Conservation (phyloP, 2,329 filamentous ascomycete genomes). For the Cladosporium halotolerans region DNA sequence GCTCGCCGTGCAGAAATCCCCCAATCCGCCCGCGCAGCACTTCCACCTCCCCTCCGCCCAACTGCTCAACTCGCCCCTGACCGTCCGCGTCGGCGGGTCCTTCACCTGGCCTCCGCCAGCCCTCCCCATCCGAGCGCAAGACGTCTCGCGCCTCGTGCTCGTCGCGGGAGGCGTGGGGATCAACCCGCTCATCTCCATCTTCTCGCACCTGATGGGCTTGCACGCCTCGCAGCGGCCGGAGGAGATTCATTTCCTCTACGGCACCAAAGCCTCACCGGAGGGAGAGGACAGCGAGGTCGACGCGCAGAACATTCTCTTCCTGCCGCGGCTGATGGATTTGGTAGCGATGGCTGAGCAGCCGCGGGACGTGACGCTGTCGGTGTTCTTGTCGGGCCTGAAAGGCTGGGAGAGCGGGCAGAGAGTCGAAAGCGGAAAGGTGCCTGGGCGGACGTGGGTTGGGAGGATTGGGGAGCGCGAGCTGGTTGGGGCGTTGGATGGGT, state of each 20-base stretch:
- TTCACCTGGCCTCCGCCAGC: slow-evolving; percentile 69
- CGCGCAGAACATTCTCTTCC: slow-evolving; percentile 39
- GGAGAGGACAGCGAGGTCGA: slow-evolving; percentile 18
- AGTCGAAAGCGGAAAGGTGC: slow-evolving; percentile 26
- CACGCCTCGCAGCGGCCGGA: slow-evolving; percentile 21
- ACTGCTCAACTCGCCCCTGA: slow-evolving; percentile 55
- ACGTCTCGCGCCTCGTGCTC: slow-evolving; percentile 59
- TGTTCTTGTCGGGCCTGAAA: slow-evolving; percentile 27
- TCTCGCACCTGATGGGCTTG: slow-evolving; percentile 47
- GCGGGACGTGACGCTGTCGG: slow-evolving; percentile 21
- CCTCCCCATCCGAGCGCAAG: slow-evolving; percentile 31
- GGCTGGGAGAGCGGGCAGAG: slow-evolving; percentile 14
- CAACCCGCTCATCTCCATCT: slow-evolving; percentile 72
- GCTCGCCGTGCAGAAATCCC: slow-evolving; percentile 67
- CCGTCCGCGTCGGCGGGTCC: slow-evolving; percentile 69
- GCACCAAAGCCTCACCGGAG: slow-evolving; percentile 39
- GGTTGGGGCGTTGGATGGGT: slow-evolving; percentile 32
- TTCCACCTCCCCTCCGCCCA: slow-evolving; percentile 56
- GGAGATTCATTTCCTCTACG: slow-evolving; percentile 59
- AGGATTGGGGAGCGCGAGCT: slow-evolving; percentile 32
- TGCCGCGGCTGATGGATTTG: slow-evolving; percentile 37
- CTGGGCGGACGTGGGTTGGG: slow-evolving; percentile 26
- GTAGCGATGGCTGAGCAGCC: slow-evolving; percentile 16
- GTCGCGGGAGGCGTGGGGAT: slow-evolving; percentile 78
- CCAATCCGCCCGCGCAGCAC: slow-evolving; percentile 69